phyloP scores from a whole-genome alignment of 345 rosid genomes.

The Eucalyptus melliodora region DNA sequence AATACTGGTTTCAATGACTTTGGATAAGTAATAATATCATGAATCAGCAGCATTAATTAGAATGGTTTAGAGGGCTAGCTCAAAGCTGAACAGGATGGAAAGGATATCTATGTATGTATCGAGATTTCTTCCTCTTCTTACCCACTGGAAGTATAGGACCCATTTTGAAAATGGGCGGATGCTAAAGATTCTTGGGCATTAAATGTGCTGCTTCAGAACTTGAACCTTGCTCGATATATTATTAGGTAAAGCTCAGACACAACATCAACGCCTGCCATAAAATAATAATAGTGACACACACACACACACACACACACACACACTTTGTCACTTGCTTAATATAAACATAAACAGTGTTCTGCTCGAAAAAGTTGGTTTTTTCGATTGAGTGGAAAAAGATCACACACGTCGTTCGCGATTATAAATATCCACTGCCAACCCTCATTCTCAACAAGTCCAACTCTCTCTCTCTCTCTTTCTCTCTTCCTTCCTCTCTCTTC shows the following conservation, averaged over 20 bases:
- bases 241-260: background rate
- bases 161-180: background rate
- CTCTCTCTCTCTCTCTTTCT: background rate
- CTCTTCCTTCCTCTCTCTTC: background rate
- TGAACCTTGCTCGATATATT: background rate
- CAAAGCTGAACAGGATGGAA: background rate
- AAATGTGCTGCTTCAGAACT: background rate
- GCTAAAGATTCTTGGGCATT: background rate
- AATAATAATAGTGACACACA: background rate
- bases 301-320: background rate
- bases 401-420: background rate
- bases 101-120: background rate
- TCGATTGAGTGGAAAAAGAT: background rate
- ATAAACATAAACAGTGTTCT: background rate
- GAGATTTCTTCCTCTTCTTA: background rate
- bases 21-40: background rate
- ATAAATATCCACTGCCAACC: background rate
- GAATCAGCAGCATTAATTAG: background rate
- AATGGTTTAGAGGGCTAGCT: background rate
- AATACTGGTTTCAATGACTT: background rate
- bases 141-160: background rate
- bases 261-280: background rate
- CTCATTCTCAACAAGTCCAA: background rate
- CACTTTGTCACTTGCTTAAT: background rate
- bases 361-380: background rate